phyloP scores from a whole-genome alignment of 2,329 filamentous ascomycete genomes.

The Ambrosiella cleistominuta region DNA sequence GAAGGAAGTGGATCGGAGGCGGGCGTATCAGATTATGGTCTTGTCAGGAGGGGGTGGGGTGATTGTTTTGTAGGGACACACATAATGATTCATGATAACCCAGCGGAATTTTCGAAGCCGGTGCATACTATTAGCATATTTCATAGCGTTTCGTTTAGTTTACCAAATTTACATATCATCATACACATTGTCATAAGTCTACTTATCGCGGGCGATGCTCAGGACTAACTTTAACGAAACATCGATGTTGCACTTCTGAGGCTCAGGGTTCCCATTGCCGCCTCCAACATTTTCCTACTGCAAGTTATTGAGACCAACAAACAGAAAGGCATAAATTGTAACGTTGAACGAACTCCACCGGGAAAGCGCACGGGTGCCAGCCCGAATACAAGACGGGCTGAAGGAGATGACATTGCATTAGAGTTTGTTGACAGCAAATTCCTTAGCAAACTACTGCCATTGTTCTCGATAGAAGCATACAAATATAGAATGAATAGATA shows the following conservation, averaged over 20 bases:
- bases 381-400: too few relatives aligned
- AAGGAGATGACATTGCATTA: too few relatives aligned
- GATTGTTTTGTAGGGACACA: neutral
- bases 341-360: too few relatives aligned
- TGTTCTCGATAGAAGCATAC: too few relatives aligned
- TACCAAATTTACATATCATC: neutral
- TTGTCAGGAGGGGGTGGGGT: constrained; percentile 14
- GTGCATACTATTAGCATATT: neutral
- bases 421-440: too few relatives aligned
- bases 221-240: neutral
- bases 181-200: too few relatives aligned
- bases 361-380: too few relatives aligned
- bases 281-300: neutral
- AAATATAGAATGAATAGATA: too few relatives aligned
- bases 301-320: neutral
- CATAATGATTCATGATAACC: neutral
- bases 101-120: neutral
- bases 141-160: neutral
- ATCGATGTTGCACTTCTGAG: neutral
- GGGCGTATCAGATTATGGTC: constrained; percentile 30
- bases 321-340: too few relatives aligned
- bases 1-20: constrained; percentile 43
- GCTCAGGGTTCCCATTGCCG: neutral
- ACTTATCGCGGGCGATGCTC: too few relatives aligned
- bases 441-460: too few relatives aligned